Evolutionary conservation across 805 yeast genomes (phyloP).

Genomic region (Wickerhamiella azymoides): DNA sequence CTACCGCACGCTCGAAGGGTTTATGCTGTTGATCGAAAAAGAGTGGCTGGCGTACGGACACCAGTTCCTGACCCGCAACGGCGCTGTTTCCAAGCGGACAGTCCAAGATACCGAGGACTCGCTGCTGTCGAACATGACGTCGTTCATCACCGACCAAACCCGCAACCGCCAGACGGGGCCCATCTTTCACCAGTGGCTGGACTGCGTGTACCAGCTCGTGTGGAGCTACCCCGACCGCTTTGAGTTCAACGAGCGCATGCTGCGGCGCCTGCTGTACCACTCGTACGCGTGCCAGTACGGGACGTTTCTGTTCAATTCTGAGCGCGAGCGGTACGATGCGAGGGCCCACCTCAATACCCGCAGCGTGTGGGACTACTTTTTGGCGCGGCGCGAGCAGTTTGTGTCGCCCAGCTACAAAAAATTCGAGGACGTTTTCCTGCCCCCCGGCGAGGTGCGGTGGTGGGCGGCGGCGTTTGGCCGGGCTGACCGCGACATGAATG

Average conservation of each 20-base stretch:
- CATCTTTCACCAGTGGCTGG: conserved; percentile 85
- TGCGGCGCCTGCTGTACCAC: conserved; percentile 76
- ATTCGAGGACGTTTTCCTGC: conserved; percentile 16
- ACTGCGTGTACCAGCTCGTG: conserved; percentile 68
- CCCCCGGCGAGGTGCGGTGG: conserved; percentile 52
- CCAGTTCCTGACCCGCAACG: conserved; percentile 70
- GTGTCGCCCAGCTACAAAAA: conserved; percentile 34
- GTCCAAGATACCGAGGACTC: conserved; percentile 21
- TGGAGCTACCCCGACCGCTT: conserved; percentile 58
- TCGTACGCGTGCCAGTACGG: conserved; percentile 92
- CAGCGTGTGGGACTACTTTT: conserved; percentile 89
- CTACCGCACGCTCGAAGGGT: conserved; percentile 78
- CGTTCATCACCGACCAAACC: conserved; percentile 17
- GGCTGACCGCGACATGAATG: conserved; percentile 51
- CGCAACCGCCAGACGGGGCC: conserved; percentile 52
- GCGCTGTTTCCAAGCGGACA: conserved; percentile 28
- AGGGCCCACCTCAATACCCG: conserved; percentile 39
- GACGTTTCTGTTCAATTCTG: conserved; percentile 66
- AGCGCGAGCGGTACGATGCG: conserved; percentile 41
- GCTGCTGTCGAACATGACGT: conserved; percentile 36
- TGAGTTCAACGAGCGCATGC: conserved; percentile 79
- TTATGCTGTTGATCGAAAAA: conserved; percentile 71
- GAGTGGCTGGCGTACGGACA: conserved; percentile 96
- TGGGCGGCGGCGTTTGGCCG: conserved; percentile 82
- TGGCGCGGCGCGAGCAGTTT: conserved; percentile 60